Conservation (phyloP, 176 grass and related monocot species). For the Carex pumila region DNA sequence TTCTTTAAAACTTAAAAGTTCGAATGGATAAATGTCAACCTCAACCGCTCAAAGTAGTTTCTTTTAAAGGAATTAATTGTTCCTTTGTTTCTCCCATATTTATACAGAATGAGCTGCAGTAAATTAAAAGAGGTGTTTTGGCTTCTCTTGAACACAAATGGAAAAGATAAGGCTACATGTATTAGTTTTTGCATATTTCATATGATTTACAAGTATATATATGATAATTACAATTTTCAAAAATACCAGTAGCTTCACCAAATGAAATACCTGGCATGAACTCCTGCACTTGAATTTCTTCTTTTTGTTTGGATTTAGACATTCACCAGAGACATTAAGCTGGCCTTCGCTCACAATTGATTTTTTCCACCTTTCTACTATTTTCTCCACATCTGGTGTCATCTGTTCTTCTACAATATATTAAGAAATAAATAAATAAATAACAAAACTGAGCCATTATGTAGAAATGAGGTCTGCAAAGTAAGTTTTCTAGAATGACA, state of each 20-base stretch:
- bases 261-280: conserved; percentile 12
- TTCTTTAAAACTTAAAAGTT: no score
- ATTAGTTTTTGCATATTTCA: not conserved
- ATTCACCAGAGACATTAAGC: not conserved
- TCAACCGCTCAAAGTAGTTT: no score
- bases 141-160: not conserved
- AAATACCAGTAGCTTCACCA: not conserved
- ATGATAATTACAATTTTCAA: not conserved
- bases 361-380: conserved; percentile 5
- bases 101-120: no score
- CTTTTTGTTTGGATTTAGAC: conserved; percentile 4
- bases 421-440: not conserved
- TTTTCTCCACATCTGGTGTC: conserved; percentile 5
- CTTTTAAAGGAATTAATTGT: no score
- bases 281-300: conserved; percentile 17
- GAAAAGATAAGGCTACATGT: not conserved
- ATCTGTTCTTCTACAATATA: conserved; percentile 7
- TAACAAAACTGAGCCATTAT: not conserved
- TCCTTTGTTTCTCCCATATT: no score
- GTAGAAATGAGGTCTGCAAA: no score
- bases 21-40: no score
- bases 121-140: not conserved
- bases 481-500: no score
- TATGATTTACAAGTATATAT: not conserved
- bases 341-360: not conserved